Evolutionary conservation across 2,329 filamentous ascomycete species (phyloP).

Genomic region (Fusarium piperis): DNA sequence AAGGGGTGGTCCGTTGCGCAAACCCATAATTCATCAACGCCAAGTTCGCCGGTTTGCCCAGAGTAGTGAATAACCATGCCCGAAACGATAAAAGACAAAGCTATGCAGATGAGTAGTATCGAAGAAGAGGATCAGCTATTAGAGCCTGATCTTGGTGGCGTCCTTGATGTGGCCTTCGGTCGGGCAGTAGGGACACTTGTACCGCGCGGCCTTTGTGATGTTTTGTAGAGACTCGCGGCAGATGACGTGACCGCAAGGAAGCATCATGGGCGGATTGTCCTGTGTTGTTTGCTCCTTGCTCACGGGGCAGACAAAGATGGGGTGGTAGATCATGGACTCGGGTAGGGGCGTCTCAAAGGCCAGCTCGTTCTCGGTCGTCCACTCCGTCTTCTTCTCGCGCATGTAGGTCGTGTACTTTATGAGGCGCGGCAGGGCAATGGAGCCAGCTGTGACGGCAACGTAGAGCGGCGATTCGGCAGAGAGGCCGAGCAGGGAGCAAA

Average conservation of each 20-base stretch:
- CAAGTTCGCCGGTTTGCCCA: neutral
- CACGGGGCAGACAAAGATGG: constrained; percentile 97
- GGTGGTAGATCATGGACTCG: constrained; percentile 79
- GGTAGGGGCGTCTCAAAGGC: constrained; percentile 77
- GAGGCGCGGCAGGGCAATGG: constrained; percentile 88
- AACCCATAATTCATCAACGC: constrained; percentile 19
- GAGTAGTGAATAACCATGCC: neutral
- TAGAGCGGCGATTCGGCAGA: constrained; percentile 94
- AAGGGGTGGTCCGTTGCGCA: neutral
- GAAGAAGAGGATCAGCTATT: neutral
- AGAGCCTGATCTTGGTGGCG: constrained; percentile 77
- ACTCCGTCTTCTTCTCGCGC: constrained; percentile 89
- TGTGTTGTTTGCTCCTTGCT: constrained; percentile 97
- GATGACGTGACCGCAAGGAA: constrained; percentile 94
- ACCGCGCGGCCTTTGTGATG: constrained; percentile 80
- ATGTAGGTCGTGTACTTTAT: constrained; percentile 90
- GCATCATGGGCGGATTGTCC: constrained; percentile 93
- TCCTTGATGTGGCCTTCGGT: constrained; percentile 82
- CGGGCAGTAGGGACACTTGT: constrained; percentile 98
- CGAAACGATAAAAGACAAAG: neutral
- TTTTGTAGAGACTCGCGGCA: constrained; percentile 84
- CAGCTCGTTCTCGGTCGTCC: constrained; percentile 91
- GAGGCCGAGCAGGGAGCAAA: constrained; percentile 89
- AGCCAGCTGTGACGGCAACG: constrained; percentile 89
- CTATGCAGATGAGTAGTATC: neutral